Base-by-base conservation (phyloP, 2,329 filamentous ascomycete genomes). In the Aspergillus vadensis region DNA sequence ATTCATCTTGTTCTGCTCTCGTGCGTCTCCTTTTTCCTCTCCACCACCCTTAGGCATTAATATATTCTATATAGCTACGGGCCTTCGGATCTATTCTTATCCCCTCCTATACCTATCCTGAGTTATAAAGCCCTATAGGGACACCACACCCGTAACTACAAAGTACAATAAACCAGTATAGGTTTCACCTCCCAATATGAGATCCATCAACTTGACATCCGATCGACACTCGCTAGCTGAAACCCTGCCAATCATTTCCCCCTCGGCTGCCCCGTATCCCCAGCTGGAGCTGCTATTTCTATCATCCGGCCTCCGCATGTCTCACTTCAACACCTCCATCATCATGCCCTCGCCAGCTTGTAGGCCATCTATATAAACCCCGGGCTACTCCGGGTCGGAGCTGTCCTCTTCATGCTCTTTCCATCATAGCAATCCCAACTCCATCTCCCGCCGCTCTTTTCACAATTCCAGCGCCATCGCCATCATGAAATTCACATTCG, bases 401-500 rank as follows among this genome's bases (percentile, higher is more conserved):
- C 19, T 19, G 7, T 48, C 14, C 30, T 39, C 23, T 21, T 9
- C 15, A 10, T 15, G 17, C 36, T 54, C 15, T 17, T 23, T 7
- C 9, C 23, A 3, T 17, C 1, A 15, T 25, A 27, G 25, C 25
- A 8, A 27, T 27, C 3, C 7, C 7, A 27, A 8, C 7, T 27
- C 7, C 7, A 8, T 27, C 0, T 27, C 7, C 25, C 7, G 25
- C 25, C 0, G 8, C 25, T 27, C 25, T 27, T 27, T 27, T n/a
- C n/a, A n/a, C 25, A 8, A 0, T 27, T 27, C 7, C 25, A 8
- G 8, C 25, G 25, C 25, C 25, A 44, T 17, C 17, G 7, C 25
- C 59, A 72, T 55, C 44, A 73, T 72, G 70, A 69, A 69, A 52
- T 67, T 54, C 52, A n/a, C 68, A 17, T 27, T 65, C 36, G 55